phyloP scores from a whole-genome alignment of 148 eudicot genomes.

The Euryodendron excelsum region DNA sequence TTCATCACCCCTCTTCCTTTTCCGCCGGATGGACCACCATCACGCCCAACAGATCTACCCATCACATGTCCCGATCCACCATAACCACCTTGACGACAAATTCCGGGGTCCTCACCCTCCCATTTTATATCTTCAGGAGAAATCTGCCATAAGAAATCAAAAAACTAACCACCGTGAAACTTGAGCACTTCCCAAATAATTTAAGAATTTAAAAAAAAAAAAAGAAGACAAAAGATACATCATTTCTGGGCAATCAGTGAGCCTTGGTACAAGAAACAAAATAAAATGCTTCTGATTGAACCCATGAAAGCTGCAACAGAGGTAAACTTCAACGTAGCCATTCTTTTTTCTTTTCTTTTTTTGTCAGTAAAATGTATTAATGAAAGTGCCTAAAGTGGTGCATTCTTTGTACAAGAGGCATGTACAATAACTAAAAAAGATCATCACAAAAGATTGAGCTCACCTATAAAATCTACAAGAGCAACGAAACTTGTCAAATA shows the following conservation, averaged over 20 bases:
- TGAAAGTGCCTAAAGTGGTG: too few relatives aligned
- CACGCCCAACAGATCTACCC: slow-evolving; percentile 44
- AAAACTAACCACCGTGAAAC: too few relatives aligned
- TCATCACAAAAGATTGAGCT: too few relatives aligned
- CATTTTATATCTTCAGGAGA: slow-evolving; percentile 68
- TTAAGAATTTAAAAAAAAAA: not conserved
- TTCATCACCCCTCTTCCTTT: slow-evolving; percentile 53
- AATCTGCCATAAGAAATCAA: slow-evolving; percentile 32
- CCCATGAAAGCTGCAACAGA: not conserved
- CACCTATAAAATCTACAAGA: too few relatives aligned
- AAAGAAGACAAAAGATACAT: too few relatives aligned
- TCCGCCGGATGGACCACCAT: slow-evolving; percentile 42
- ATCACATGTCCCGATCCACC: slow-evolving; percentile 42
- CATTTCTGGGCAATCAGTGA: not conserved
- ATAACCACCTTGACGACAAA: slow-evolving; percentile 45
- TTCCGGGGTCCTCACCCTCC: slow-evolving; percentile 64
- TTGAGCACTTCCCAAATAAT: not conserved
- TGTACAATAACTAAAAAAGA: too few relatives aligned
- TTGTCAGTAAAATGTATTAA: too few relatives aligned
- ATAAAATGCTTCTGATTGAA: not conserved
- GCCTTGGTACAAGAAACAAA: not conserved
- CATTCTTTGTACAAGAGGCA: too few relatives aligned
- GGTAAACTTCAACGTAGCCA: too few relatives aligned
- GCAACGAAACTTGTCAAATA: too few relatives aligned
- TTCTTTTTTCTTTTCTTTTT: too few relatives aligned